Evolutionary conservation across 2,329 filamentous ascomycete genomes (phyloP), one percentile per base, ranked within the genome.

Genomic region (Colletotrichum scovillei): DNA sequence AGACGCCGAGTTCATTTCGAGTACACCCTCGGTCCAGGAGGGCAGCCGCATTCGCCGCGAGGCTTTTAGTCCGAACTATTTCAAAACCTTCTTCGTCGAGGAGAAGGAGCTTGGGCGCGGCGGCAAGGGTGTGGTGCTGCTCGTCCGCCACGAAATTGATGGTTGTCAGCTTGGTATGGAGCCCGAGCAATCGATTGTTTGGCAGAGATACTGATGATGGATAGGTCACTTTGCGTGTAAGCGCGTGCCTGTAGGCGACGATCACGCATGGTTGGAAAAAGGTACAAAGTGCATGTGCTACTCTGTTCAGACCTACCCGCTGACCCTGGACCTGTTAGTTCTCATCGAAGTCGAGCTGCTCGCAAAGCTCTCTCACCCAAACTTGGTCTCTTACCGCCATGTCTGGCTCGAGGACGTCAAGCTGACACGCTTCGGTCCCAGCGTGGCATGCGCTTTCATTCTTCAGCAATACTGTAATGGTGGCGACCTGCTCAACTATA

Each of bases 401-500:
- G 97, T 98, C 38, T 99, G 97, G 97, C 88, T 99, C 19, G 96
- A 99, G 81, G 93, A 98, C 81, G 92, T 93, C 66, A 91, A 93
- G 76, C 90, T 97, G 65, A 96, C 90, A 75, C 92, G 90, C 1
- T 99, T 99, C 81, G 94, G 95, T 0, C 97, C 97, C 0, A 95
- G 91, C 67, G 95, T 99, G 1, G 95, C 95, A 12, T 98, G 96
- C 78, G 95, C 96, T 5, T 99, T 98, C 81, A 99, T 99, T 70
- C 88, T 99, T 8, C 97, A 99, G 80, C 95, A 99, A 80, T 99
- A 98, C 79, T 99, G 97, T 85, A 98, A 99, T 80, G 89, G 92
- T 1, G 97, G 97, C 19, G 97, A 99, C 80, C 87, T 99, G 22
- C 92, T 98, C 72, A 92, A 93, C 75, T 97, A 97, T 80, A 91